phyloP scores from a whole-genome alignment of 345 rosid genomes.

The Carallia pectinifolia region DNA sequence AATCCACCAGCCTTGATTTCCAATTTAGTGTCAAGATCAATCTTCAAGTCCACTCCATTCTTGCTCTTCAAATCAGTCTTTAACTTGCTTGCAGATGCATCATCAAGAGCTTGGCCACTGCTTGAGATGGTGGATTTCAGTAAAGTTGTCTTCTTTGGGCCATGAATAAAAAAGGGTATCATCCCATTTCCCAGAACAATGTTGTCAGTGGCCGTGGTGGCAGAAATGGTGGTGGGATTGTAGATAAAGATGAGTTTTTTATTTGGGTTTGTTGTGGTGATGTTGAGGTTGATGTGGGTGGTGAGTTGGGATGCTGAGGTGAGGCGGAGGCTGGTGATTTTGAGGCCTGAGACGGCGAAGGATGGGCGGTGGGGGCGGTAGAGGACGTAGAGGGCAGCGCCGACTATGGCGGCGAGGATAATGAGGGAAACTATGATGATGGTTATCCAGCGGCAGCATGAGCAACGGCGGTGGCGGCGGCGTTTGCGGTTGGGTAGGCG shows the following conservation, averaged over 20 bases:
- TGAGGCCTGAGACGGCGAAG: constrained; percentile 61
- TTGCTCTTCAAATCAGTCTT: constrained; percentile 54
- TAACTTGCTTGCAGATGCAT: constrained; percentile 41
- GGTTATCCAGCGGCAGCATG: constrained; percentile 54
- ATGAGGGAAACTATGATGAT: constrained; percentile 45
- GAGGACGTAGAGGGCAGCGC: constrained; percentile 51
- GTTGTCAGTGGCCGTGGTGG: constrained; percentile 34
- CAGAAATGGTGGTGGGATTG: constrained; percentile 38
- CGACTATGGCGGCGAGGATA: constrained; percentile 47
- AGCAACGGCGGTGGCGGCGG: constrained; percentile 60
- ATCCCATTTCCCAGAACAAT: constrained; percentile 54
- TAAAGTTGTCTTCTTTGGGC: constrained; percentile 65
- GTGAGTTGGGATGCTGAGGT: constrained; percentile 42
- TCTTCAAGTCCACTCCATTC: constrained; percentile 51
- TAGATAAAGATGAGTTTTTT: constrained; percentile 63
- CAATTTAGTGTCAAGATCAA: constrained; percentile 60
- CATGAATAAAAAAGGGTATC: constrained; percentile 58
- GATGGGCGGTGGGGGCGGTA: constrained; percentile 79
- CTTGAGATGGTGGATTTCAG: constrained; percentile 49
- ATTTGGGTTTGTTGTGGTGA: constrained; percentile 77
- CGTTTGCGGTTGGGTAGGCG: constrained; percentile 60
- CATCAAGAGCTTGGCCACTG: constrained; percentile 40
- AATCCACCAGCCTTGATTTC: constrained; percentile 64
- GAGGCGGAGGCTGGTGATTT: constrained; percentile 54
- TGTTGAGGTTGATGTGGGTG: constrained; percentile 59